Evolutionary conservation across 352 stramenopile species (phyloP).

Genomic region (Globisporangium splendens): DNA sequence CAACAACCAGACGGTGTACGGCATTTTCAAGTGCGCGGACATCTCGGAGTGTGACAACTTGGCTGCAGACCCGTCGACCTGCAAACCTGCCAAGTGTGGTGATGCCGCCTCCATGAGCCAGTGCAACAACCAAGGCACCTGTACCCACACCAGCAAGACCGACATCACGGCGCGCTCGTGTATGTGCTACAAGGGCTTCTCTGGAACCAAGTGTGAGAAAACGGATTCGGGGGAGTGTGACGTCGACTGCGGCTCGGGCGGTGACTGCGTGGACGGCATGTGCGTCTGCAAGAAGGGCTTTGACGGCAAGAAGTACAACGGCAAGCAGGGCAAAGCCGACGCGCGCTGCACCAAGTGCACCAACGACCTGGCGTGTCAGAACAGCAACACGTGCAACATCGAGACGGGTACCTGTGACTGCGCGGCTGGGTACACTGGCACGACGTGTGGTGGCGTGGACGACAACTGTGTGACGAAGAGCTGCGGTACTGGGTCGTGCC

Average conservation of each 20-base stretch:
- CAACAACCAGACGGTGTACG: constrained; percentile 47
- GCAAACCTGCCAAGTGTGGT: constrained; percentile 29
- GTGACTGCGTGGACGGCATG: constrained; percentile 36
- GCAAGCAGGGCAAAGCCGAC: constrained; percentile 43
- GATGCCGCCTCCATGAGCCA: constrained; percentile 18
- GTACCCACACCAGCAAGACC: constrained; percentile 59
- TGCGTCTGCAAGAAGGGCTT: constrained; percentile 46
- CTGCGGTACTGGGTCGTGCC: constrained; percentile 26
- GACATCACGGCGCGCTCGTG: constrained; percentile 49
- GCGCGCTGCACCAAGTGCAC: constrained; percentile 31
- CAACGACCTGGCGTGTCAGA: constrained; percentile 29
- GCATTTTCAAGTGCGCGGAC: constrained; percentile 48
- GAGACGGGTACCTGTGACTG: constrained; percentile 37
- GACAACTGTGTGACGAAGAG: constrained; percentile 27
- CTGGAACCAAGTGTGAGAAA: constrained; percentile 41
- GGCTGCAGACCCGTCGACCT: constrained; percentile 30
- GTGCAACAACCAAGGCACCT: constrained; percentile 72
- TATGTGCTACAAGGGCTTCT: constrained; percentile 47
- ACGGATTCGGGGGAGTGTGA: constrained; percentile 40
- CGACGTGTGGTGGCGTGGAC: constrained; percentile 43
- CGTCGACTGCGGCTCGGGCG: constrained; percentile 46
- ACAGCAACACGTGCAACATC: constrained; percentile 24
- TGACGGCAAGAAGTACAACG: constrained; percentile 40
- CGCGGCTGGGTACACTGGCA: constrained; percentile 30
- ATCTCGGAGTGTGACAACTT: constrained; percentile 39